Percentiles rank a stretch among this genome's conserved stretches.
Conservation (phyloP, 805 yeast species). For the Kuraishia floccosa region DNA sequence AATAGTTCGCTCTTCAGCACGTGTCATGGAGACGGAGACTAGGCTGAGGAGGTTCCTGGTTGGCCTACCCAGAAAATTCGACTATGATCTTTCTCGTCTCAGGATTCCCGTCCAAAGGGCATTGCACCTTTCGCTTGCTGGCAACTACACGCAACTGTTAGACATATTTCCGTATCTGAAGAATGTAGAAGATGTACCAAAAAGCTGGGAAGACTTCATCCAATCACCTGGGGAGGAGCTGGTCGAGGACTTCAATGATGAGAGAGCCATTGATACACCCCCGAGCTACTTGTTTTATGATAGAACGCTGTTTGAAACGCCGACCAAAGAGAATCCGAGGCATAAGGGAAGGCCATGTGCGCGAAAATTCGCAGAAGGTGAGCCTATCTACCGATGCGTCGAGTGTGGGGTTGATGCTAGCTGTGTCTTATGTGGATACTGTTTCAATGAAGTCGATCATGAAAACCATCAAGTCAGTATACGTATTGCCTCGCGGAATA, state of each 20-base stretch:
- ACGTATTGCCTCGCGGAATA: constrained; percentile 32
- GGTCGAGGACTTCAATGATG: neutral
- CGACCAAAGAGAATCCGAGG: constrained; percentile 10
- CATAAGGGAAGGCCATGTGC: constrained; percentile 65
- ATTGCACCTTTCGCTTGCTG: constrained; percentile 8
- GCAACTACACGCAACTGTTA: constrained; percentile 6
- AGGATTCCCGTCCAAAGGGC: constrained; percentile 8
- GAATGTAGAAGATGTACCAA: constrained; percentile 10
- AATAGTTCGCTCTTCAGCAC: too few relatives aligned
- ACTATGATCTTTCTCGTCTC: too few relatives aligned
- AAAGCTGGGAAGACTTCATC: constrained; percentile 11
- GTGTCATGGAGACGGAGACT: too few relatives aligned
- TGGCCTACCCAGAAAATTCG: constrained; percentile 3
- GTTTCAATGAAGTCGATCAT: constrained; percentile 66
- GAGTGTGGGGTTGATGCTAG: constrained; percentile 74
- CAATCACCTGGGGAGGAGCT: constrained; percentile 1
- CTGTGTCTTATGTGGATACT: constrained; percentile 64
- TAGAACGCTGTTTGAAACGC: constrained; percentile 1
- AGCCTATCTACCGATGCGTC: constrained; percentile 59
- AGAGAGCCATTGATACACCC: neutral
- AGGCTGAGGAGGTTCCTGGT: too few relatives aligned
- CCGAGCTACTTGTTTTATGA: neutral
- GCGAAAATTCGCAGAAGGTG: constrained; percentile 44
- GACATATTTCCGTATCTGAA: constrained; percentile 9
- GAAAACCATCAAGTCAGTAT: constrained; percentile 50